A percentile compares a stretch with the other conserved stretches of the same genome.
Evolutionary conservation across 2,329 filamentous ascomycete genomes (phyloP).

Genomic region (Botryotinia calthae): DNA sequence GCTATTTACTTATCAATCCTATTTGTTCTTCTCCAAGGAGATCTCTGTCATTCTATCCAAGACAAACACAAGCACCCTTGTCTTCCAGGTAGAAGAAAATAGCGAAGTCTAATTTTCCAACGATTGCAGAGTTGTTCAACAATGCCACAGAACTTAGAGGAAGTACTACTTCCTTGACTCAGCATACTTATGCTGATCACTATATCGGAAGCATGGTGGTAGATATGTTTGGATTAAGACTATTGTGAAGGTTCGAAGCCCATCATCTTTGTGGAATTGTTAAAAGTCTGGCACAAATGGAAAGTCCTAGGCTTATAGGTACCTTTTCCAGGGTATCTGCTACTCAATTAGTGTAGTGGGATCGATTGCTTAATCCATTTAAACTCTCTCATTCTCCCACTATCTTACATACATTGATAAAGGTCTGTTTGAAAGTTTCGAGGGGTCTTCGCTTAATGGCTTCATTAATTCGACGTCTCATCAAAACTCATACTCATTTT

Average conservation of each 20-base stretch:
- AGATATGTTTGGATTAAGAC: background rate
- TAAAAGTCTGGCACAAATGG: background rate
- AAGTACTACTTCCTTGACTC: background rate
- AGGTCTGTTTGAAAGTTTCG: background rate
- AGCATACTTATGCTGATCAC: background rate
- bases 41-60: background rate
- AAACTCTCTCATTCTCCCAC: background rate
- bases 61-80: background rate
- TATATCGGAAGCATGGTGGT: too few relatives aligned
- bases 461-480: background rate
- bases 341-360: background rate
- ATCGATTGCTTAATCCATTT: background rate
- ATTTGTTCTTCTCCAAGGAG: background rate
- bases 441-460: background rate
- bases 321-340: background rate
- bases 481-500: background rate
- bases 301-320: background rate
- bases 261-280: background rate
- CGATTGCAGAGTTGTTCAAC: background rate
- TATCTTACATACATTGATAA: background rate
- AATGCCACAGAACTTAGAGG: too few relatives aligned
- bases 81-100: background rate
- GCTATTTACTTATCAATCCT: background rate
- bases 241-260: background rate
- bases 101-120: background rate